Percentiles rank a stretch among this genome's conserved stretches.
Evolutionary conservation across 768 basidiomycete genomes (phyloP).

Genomic region (Fomitopsis pulvina): DNA sequence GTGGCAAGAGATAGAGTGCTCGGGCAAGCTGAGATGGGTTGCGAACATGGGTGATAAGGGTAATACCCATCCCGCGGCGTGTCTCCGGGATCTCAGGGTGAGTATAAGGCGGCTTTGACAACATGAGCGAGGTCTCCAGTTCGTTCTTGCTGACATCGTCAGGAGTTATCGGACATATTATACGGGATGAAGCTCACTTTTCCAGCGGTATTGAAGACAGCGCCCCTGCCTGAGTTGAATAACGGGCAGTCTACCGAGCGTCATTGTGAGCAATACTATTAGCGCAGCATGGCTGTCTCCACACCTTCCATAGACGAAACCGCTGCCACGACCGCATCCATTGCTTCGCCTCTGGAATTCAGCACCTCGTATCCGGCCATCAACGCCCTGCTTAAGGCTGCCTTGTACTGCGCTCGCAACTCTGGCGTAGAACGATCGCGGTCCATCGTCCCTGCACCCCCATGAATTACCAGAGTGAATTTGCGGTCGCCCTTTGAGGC

Average conservation of each 20-base stretch:
- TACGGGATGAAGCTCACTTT: constrained; percentile 44
- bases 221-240: constrained; percentile 77
- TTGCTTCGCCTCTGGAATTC: constrained; percentile 64
- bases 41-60: constrained; percentile 57
- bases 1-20: constrained; percentile 63
- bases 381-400: constrained; percentile 48
- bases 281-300: not conserved
- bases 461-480: constrained; percentile 62
- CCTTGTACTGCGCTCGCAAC: constrained; percentile 50
- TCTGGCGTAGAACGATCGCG: constrained; percentile 52
- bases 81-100: constrained; percentile 51
- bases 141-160: constrained; percentile 50
- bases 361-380: constrained; percentile 59
- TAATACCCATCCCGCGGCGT: constrained; percentile 57
- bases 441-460: constrained; percentile 71
- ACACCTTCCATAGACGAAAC: constrained; percentile 68
- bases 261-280: not conserved
- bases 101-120: constrained; percentile 67
- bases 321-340: constrained; percentile 77
- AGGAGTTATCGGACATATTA: not conserved
- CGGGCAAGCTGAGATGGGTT: constrained; percentile 73
- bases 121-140: constrained; percentile 75
- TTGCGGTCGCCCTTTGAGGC: constrained; percentile 10
- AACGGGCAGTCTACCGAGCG: constrained; percentile 55
- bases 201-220: constrained; percentile 76